Evolutionary conservation across 2,329 filamentous ascomycete genomes (phyloP).

Genomic region (Rhynchosporium agropyri): DNA sequence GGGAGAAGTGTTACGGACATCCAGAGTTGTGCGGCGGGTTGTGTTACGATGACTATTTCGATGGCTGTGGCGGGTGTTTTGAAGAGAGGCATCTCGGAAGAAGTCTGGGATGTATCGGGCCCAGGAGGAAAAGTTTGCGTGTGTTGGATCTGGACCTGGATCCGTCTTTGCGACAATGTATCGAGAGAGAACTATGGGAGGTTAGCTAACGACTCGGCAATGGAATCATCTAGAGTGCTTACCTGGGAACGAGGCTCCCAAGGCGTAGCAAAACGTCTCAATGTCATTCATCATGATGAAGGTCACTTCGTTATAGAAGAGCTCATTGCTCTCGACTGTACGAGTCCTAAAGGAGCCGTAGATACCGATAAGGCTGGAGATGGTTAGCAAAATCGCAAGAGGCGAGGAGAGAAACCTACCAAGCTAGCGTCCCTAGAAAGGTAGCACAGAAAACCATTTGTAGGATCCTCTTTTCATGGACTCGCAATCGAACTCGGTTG

Average conservation of each 20-base stretch:
- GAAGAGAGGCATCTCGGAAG: conserved; percentile 18
- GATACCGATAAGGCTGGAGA: conserved; percentile 27
- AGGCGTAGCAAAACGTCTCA: conserved; percentile 40
- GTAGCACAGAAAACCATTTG: conserved; percentile 39
- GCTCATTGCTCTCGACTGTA: conserved; percentile 27
- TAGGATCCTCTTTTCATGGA: conserved; percentile 35
- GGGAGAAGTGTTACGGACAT: conserved; percentile 11
- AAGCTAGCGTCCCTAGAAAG: conserved; percentile 39
- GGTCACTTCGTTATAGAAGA: conserved; percentile 35
- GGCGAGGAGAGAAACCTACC: conserved; percentile 26
- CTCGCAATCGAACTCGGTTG: conserved; percentile 31
- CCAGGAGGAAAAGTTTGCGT: conserved; percentile 34
- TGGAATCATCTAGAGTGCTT: not conserved
- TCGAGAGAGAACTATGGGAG: conserved; percentile 21
- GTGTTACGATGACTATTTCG: conserved; percentile 8
- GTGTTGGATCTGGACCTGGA: conserved; percentile 14
- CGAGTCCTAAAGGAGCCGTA: conserved; percentile 34
- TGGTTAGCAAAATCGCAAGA: conserved; percentile 2
- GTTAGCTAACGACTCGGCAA: not conserved
- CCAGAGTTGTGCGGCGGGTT: conserved; percentile 6
- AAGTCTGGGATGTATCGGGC: conserved; percentile 32
- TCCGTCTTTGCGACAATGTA: conserved; percentile 23
- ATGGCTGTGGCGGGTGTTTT: conserved; percentile 7
- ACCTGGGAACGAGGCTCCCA: conserved; percentile 41
- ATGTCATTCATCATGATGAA: conserved; percentile 41